Conservation (phyloP, 192 early-diverging fungal species). For the Umbelopsis isabellina region DNA sequence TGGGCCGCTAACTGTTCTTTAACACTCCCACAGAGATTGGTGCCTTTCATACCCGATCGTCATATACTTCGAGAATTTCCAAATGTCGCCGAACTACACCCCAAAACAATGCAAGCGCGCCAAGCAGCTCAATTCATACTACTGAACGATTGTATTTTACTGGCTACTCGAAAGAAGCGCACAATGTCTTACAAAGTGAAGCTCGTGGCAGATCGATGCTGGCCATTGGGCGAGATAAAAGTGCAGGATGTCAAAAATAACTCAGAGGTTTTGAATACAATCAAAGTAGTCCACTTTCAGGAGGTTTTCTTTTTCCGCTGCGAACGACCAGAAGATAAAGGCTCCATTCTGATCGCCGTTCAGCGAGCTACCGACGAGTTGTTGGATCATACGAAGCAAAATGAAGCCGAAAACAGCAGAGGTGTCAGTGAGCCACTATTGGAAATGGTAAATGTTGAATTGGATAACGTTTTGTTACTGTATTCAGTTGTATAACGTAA, state of each 20-base stretch:
- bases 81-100: conserved; percentile 80
- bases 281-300: conserved; percentile 85
- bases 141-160: conserved; percentile 82
- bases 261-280: conserved; percentile 72
- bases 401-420: conserved; percentile 20
- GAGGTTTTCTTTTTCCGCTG: conserved; percentile 77
- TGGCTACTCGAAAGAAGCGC: conserved; percentile 80
- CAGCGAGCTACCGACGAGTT: conserved; percentile 64
- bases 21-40: conserved; percentile 53
- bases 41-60: conserved; percentile 70
- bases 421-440: neutral
- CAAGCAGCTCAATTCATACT: conserved; percentile 82
- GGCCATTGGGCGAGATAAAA: conserved; percentile 73
- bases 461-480: too few relatives aligned
- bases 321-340: conserved; percentile 74
- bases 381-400: conserved; percentile 37
- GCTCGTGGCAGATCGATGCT: conserved; percentile 83
- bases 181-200: conserved; percentile 56
- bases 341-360: conserved; percentile 57
- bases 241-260: conserved; percentile 88
- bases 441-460: conserved; percentile 1
- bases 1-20: neutral
- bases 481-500: too few relatives aligned
- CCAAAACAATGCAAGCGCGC: conserved; percentile 69
- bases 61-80: conserved; percentile 75